Conservation (phyloP, 2,329 filamentous ascomycete genomes). For the Colletotrichum costaricense region DNA sequence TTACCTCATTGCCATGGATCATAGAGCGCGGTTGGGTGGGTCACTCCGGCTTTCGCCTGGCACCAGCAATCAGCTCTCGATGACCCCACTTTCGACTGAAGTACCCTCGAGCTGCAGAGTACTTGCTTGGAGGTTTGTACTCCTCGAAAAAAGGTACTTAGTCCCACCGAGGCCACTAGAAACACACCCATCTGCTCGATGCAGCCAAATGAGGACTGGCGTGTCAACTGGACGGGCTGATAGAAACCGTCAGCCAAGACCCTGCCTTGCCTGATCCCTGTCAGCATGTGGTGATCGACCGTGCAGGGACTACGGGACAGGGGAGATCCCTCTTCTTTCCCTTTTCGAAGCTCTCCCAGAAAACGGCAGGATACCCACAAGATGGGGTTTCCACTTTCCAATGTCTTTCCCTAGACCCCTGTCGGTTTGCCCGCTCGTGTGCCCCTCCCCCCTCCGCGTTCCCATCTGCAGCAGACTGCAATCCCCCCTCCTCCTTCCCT, state of each 20-base stretch:
- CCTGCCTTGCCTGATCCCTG: conserved; percentile 19
- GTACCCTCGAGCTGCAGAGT: background rate
- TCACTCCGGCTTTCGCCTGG: conserved; percentile 19
- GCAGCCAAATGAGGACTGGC: too few relatives aligned
- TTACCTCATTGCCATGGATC: too few relatives aligned
- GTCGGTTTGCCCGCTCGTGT: conserved; percentile 23
- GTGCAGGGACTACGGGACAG: conserved; percentile 20
- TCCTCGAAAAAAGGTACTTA: too few relatives aligned
- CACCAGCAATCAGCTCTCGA: background rate
- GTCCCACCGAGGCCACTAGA: too few relatives aligned
- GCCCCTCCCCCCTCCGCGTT: conserved; percentile 2
- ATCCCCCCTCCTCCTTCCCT: background rate
- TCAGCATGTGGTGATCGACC: conserved; percentile 35
- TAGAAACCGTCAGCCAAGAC: conserved; percentile 22
- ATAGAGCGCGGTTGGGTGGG: background rate
- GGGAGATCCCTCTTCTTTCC: conserved; percentile 1
- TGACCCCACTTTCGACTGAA: background rate
- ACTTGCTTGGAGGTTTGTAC: too few relatives aligned
- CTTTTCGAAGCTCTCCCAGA: conserved; percentile 8
- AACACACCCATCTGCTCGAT: background rate
- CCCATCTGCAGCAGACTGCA: too few relatives aligned
- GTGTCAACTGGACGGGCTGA: too few relatives aligned
- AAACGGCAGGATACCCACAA: conserved; percentile 12
- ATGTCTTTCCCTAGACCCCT: background rate
- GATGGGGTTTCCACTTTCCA: background rate